Base-by-base conservation (phyloP, 768 basidiomycete species). In the Tricholoma matsutake region DNA sequence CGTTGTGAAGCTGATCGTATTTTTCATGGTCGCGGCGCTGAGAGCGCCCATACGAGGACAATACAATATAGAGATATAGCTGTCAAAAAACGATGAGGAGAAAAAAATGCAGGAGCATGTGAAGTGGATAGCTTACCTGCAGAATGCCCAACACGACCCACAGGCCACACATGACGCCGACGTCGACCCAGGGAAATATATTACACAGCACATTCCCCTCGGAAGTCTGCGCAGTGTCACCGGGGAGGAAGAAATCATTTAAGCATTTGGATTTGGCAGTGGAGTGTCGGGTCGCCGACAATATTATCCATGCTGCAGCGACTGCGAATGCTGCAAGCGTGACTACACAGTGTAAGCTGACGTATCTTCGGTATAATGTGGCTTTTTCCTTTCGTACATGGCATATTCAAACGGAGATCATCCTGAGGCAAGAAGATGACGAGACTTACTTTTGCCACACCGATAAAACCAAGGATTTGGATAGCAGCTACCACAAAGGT, bases 111-210 rank as follows among this genome's bases (percentile, higher is more conserved):
- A 31, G 32, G 29, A 54, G 41, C 11, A 9, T 31, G 54, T 60
- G 55, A 58, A 53, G 53, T 56, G 29, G 29, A 54, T 28, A 25
- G 61, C 87, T 66, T 72, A 89, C 89, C 72, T 96, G 94, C 35
- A 91, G 76, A 62, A 88, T 77, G n/a, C 83, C 84, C 28, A 97
- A 78, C 14, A 97, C 69, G 9, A 91, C 73, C 92, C 95, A 98
- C 6, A 97, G 78, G 7, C 85, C 92, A 18, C 81, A 89, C 94
- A 98, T 96, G 59, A 98, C 76, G 37, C 96, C 96, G 13, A 97
- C 79, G 67, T 92, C 91, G 9, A 93, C 91, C 92, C 94, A 97
- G 4, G 94, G 81, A 70, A 98, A 96, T 58, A 97, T 89, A 52
- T 87, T 79, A 75, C 97, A 99, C 22, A 98, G 80, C 5, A 83